Evolutionary conservation across 2,329 filamentous ascomycete genomes (phyloP).

Genomic region (Alternaria longipes): DNA sequence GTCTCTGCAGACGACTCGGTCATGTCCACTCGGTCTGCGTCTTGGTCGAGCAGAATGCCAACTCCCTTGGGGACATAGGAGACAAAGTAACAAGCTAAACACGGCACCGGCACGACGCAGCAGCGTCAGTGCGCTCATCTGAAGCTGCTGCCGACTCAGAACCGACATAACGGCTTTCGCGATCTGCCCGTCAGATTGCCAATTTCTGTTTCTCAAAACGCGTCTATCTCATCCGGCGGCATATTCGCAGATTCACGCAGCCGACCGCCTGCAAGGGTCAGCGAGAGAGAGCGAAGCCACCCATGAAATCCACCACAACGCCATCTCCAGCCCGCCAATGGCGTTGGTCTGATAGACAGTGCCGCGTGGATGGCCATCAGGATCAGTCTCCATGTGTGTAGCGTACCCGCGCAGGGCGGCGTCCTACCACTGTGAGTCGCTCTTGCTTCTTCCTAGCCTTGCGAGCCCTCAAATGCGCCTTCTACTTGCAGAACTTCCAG

Average conservation of each 20-base stretch:
- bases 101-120: conserved; percentile 4
- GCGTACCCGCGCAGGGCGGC: conserved; percentile 1
- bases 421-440: conserved; percentile 15
- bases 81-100: conserved; percentile 1
- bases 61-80: conserved; percentile 1
- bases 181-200: conserved; percentile 1
- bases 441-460: conserved; percentile 12
- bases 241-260: conserved; percentile 3
- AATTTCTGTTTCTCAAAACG: conserved; percentile 1
- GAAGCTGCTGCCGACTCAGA: background rate
- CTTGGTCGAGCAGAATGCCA: conserved; percentile 12
- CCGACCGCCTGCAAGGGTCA: conserved; percentile 6
- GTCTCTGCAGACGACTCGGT: background rate
- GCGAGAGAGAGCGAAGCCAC: conserved; percentile 8
- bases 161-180: background rate
- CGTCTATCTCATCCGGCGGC: background rate
- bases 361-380: conserved; percentile 2
- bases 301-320: background rate
- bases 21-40: conserved; percentile 3
- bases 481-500: conserved; percentile 12
- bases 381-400: conserved; percentile 1
- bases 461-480: conserved; percentile 16
- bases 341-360: background rate
- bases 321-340: conserved; percentile 7
- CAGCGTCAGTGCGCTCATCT: conserved; percentile 5